phyloP scores from a whole-genome alignment of 768 basidiomycete species.

The Trametes coccinea region DNA sequence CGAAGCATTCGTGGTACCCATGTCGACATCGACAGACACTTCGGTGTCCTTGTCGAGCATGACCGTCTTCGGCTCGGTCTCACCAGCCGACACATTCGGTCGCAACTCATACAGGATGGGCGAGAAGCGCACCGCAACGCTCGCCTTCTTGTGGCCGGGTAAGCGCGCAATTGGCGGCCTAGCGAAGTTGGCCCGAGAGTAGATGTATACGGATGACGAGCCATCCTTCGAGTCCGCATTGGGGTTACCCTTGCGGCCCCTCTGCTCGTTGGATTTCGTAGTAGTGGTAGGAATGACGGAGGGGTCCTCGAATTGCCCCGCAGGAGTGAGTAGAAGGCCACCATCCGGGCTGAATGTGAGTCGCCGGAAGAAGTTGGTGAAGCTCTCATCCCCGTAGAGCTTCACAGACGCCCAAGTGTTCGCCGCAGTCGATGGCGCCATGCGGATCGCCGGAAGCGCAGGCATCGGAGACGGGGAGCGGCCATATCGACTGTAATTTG shows the following conservation, averaged over 20 bases:
- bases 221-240: slow-evolving; percentile 38
- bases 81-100: slow-evolving; percentile 46
- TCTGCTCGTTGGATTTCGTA: slow-evolving; percentile 42
- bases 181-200: slow-evolving; percentile 92
- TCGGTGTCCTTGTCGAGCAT: slow-evolving; percentile 69
- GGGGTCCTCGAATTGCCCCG: slow-evolving; percentile 96
- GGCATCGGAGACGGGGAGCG: slow-evolving; percentile 90
- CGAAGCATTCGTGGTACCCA: slow-evolving; percentile 22
- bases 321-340: slow-evolving; percentile 88
- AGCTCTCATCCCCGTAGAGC: slow-evolving; percentile 94
- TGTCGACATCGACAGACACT: slow-evolving; percentile 59
- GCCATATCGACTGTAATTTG: slow-evolving; percentile 59
- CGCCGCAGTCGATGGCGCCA: slow-evolving; percentile 49
- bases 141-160: slow-evolving; percentile 95
- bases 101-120: slow-evolving; percentile 93
- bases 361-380: slow-evolving; percentile 93
- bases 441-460: slow-evolving; percentile 90
- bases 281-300: slow-evolving; percentile 47
- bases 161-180: slow-evolving; percentile 91
- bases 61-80: slow-evolving; percentile 52
- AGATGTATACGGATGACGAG: slow-evolving; percentile 82
- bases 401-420: slow-evolving; percentile 68
- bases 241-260: slow-evolving; percentile 61
- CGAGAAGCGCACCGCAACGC: slow-evolving; percentile 91
- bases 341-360: slow-evolving; percentile 96